phyloP scores from a whole-genome alignment of 2,329 filamentous ascomycete species.

The Fonsecaea monophora region DNA sequence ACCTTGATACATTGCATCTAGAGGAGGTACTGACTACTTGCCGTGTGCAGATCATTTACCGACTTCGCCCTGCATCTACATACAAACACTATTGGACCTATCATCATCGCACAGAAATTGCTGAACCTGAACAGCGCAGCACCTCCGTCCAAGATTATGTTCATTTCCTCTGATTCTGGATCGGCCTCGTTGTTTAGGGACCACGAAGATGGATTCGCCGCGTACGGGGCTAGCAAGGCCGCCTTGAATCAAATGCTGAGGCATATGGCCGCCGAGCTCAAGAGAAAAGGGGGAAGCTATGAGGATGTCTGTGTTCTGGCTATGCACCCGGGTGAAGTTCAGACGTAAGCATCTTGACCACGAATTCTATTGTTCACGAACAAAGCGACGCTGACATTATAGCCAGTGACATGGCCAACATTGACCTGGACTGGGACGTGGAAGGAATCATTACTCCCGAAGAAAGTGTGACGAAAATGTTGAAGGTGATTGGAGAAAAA shows the following conservation, averaged over 20 bases:
- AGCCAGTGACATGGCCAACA: conserved; percentile 60
- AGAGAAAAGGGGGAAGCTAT: conserved; percentile 54
- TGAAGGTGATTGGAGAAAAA: conserved; percentile 59
- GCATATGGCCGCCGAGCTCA: conserved; percentile 63
- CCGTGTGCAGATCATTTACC: conserved; percentile 55
- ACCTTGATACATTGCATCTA: not conserved
- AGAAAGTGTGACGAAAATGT: conserved; percentile 59
- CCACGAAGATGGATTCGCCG: conserved; percentile 66
- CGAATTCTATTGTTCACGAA: not conserved
- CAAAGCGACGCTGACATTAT: conserved; percentile 13
- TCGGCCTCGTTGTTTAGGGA: conserved; percentile 59
- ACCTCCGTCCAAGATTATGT: conserved; percentile 58
- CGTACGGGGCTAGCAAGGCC: conserved; percentile 64
- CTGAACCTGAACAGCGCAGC: conserved; percentile 55
- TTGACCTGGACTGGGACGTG: conserved; percentile 60
- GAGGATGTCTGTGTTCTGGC: conserved; percentile 53
- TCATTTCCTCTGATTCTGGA: conserved; percentile 65
- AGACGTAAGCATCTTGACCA: conserved; percentile 48
- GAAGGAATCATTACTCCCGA: conserved; percentile 59
- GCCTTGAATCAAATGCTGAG: conserved; percentile 63
- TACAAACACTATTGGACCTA: conserved; percentile 66
- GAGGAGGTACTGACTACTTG: conserved; percentile 10
- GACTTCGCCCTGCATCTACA: conserved; percentile 63
- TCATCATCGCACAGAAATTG: conserved; percentile 62
- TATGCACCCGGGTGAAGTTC: conserved; percentile 65